Percentiles rank a stretch among this genome's conserved stretches.
Evolutionary conservation across 805 yeast species (phyloP).

Genomic region (Yamadazyma nakazawae): DNA sequence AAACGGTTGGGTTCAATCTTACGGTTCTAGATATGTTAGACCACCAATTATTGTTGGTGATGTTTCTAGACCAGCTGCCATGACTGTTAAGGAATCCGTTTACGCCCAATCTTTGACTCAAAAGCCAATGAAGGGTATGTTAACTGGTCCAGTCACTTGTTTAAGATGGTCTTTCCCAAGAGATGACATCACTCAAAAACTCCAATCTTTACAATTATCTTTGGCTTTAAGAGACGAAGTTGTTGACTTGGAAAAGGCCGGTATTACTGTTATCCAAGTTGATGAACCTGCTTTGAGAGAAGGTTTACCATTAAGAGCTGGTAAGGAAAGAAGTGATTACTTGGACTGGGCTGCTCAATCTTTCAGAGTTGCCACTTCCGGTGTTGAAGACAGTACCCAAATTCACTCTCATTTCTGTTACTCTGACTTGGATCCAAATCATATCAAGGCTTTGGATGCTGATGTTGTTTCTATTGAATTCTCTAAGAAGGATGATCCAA

Average conservation of each 20-base stretch:
- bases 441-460: conserved; percentile 98
- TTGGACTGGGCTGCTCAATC: conserved; percentile 99
- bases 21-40: conserved; percentile 99
- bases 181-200: conserved; percentile 90
- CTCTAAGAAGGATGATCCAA: conserved; percentile 99
- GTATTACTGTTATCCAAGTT: conserved; percentile 96
- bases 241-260: conserved; percentile 96
- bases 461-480: conserved; percentile 99
- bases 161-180: conserved; percentile 99
- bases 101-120: conserved; percentile 96
- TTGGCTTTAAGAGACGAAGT: conserved; percentile 98
- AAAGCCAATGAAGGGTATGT: conserved; percentile 99
- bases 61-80: conserved; percentile 95
- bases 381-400: conserved; percentile 92
- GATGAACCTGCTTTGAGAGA: conserved; percentile 99
- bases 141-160: conserved; percentile 99
- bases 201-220: conserved; percentile 95
- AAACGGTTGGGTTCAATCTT: conserved; percentile 99
- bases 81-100: conserved; percentile 99
- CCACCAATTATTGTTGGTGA: conserved; percentile 99
- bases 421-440: conserved; percentile 99
- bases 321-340: conserved; percentile 94
- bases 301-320: conserved; percentile 99
- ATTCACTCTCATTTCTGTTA: conserved; percentile 99
- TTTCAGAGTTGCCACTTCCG: conserved; percentile 98